Evolutionary conservation across 179 eudicot species (phyloP).

Genomic region (Carnegiea gigantea): DNA sequence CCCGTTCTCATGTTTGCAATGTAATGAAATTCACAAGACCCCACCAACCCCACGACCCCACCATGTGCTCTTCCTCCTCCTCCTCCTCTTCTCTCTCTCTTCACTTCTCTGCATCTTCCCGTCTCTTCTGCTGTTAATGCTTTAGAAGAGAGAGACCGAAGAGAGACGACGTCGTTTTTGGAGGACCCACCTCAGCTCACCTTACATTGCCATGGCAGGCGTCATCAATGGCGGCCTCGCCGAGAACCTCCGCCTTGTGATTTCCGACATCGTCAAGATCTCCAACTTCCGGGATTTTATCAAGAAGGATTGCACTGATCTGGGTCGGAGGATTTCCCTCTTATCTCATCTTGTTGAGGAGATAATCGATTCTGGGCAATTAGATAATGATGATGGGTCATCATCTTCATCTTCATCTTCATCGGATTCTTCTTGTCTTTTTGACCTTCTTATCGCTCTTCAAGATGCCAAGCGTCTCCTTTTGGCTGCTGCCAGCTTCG

Average conservation of each 20-base stretch:
- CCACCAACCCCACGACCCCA: conserved; percentile 19
- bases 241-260: conserved; percentile 23
- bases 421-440: conserved; percentile 20
- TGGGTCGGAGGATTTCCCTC: conserved; percentile 43
- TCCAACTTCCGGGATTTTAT: conserved; percentile 30
- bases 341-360: conserved; percentile 42
- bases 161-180: background rate
- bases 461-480: conserved; percentile 45
- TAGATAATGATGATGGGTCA: conserved; percentile 3
- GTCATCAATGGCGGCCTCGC: conserved; percentile 15
- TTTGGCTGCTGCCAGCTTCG: conserved; percentile 35
- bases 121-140: background rate
- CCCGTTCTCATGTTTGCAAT: background rate
- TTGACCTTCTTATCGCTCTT: conserved; percentile 36
- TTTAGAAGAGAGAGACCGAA: background rate
- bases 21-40: conserved; percentile 9
- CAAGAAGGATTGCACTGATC: conserved; percentile 50
- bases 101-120: too few relatives aligned
- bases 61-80: conserved; percentile 5
- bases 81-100: background rate
- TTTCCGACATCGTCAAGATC: conserved; percentile 30
- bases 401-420: conserved; percentile 14
- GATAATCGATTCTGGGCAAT: conserved; percentile 27
- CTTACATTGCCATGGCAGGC: conserved; percentile 5
- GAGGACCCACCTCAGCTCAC: conserved; percentile 13